Evolutionary conservation across 352 stramenopile species (phyloP).

Genomic region (Globisporangium solare): DNA sequence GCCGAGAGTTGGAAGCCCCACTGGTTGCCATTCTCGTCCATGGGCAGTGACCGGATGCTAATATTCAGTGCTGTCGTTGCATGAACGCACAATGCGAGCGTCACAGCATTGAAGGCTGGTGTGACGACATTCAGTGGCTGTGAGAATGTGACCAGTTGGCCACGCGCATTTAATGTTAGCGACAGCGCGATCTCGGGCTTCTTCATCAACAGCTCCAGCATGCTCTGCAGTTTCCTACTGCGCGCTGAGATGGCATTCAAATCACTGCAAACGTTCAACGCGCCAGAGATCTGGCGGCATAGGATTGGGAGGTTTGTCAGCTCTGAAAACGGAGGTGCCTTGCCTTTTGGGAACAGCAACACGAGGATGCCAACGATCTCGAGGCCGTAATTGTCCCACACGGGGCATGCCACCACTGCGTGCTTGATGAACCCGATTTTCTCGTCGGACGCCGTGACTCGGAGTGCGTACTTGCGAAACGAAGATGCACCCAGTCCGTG

Average conservation of each 20-base stretch:
- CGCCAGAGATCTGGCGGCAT: conserved; percentile 62
- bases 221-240: conserved; percentile 37
- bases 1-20: conserved; percentile 51
- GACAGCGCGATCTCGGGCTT: conserved; percentile 24
- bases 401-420: conserved; percentile 57
- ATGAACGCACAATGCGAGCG: conserved; percentile 22
- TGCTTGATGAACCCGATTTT: conserved; percentile 53
- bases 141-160: conserved; percentile 46
- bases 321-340: conserved; percentile 26
- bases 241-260: conserved; percentile 35
- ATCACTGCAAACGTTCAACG: conserved; percentile 66
- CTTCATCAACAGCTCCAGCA: conserved; percentile 42
- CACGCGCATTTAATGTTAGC: conserved; percentile 45
- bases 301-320: conserved; percentile 57
- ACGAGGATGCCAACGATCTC: conserved; percentile 69
- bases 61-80: conserved; percentile 26
- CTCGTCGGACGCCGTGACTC: conserved; percentile 32
- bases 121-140: conserved; percentile 52
- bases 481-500: neutral
- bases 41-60: conserved; percentile 26
- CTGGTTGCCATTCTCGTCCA: conserved; percentile 56
- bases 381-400: conserved; percentile 57
- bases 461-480: conserved; percentile 28
- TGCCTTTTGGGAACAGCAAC: conserved; percentile 38
- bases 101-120: conserved; percentile 23